Percentiles rank a stretch among this genome's conserved stretches.
Conservation (phyloP, 164 flowering plant genomes). For the Nymphaea colorata region DNA sequence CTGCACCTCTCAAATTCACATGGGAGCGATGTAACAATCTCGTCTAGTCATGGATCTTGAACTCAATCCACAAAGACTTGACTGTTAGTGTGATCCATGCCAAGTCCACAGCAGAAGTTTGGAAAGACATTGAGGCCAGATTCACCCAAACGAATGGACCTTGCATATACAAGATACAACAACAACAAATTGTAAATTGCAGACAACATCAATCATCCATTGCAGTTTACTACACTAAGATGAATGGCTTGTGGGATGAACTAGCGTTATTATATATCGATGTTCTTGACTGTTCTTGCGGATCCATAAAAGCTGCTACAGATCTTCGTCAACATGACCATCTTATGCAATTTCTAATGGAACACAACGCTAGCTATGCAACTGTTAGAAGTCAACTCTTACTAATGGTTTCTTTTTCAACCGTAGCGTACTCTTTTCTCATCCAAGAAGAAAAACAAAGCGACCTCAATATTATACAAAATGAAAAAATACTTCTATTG, state of each 20-base stretch:
- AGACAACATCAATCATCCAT: slow-evolving; percentile 5
- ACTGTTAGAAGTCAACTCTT: not conserved
- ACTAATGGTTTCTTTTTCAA: not conserved
- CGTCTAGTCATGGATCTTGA: not conserved
- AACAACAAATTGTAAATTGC: slow-evolving; percentile 1
- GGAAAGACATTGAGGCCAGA: slow-evolving; percentile 3
- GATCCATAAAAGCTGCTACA: not conserved
- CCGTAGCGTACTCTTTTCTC: not conserved
- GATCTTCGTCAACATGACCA: too few relatives aligned
- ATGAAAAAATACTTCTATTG: not conserved
- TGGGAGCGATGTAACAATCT: slow-evolving; percentile 6
- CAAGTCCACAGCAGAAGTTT: slow-evolving; percentile 3
- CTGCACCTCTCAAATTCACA: not conserved
- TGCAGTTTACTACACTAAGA: slow-evolving; percentile 7
- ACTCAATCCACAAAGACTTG: slow-evolving; percentile 2
- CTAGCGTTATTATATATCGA: not conserved
- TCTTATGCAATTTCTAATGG: too few relatives aligned
- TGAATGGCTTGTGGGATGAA: slow-evolving; percentile 13
- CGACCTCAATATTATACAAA: not conserved
- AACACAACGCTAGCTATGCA: too few relatives aligned
- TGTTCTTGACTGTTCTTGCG: slow-evolving; percentile 1
- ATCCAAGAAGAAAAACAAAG: not conserved
- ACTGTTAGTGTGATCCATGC: slow-evolving; percentile 4
- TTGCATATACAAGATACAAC: slow-evolving; percentile 2
- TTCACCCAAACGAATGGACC: slow-evolving; percentile 9